Evolutionary conservation across 495 filamentous ascomycete species (phyloP).

Genomic region (Daldinia decipiens): DNA sequence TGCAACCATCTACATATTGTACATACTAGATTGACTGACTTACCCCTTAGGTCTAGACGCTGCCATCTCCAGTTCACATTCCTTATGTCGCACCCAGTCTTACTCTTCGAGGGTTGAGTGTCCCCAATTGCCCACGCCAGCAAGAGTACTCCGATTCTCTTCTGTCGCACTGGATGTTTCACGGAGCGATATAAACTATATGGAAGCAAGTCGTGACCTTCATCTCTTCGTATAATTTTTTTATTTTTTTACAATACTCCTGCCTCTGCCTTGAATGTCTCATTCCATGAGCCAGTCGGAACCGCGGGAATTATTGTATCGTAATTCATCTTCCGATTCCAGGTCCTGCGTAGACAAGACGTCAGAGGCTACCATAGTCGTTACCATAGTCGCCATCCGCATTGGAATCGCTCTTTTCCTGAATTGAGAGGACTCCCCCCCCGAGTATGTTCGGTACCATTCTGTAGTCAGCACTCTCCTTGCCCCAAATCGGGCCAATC

Average conservation of each 20-base stretch:
- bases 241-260: slow-evolving; percentile 12
- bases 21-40: slow-evolving; percentile 26
- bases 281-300: slow-evolving; percentile 31
- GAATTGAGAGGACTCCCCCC: slow-evolving; percentile 14
- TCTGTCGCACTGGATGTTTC: slow-evolving; percentile 40
- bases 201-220: slow-evolving; percentile 34
- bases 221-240: slow-evolving; percentile 27
- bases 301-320: slow-evolving; percentile 15
- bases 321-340: slow-evolving; percentile 20
- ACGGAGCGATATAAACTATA: slow-evolving; percentile 42
- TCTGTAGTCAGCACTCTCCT: slow-evolving; percentile 26
- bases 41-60: slow-evolving; percentile 30
- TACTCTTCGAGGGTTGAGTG: slow-evolving; percentile 33
- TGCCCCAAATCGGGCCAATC: slow-evolving; percentile 34
- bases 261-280: slow-evolving; percentile 21
- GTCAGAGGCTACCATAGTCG: slow-evolving; percentile 12
- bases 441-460: slow-evolving; percentile 29
- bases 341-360: slow-evolving; percentile 21
- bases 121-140: slow-evolving; percentile 36
- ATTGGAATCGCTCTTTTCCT: slow-evolving; percentile 7
- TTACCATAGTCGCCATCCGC: slow-evolving; percentile 19
- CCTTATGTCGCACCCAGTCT: slow-evolving; percentile 38
- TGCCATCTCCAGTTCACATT: slow-evolving; percentile 35
- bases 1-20: slow-evolving; percentile 33
- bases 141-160: slow-evolving; percentile 34